These are phyloP conservation scores for Aplosporella prunicola DNA, from an alignment of 2,329 filamentous ascomycete species.

Conservation along the genomic window DNA sequence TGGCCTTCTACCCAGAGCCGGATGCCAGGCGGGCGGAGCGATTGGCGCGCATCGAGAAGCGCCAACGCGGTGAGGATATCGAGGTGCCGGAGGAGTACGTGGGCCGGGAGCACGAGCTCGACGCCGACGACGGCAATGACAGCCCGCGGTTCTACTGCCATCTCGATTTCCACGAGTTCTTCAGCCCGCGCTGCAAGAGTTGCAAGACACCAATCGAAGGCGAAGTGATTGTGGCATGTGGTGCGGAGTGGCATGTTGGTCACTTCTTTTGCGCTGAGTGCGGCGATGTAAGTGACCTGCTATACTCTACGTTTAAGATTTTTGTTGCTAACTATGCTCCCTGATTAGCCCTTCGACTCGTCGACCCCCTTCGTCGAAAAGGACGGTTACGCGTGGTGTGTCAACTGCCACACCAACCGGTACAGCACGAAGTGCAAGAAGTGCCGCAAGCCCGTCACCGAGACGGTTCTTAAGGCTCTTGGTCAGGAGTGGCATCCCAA, in stretches of 20 bases:
- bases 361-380: slow-evolving; percentile 85
- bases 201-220: slow-evolving; percentile 95
- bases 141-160: slow-evolving; percentile 84
- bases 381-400: slow-evolving; percentile 95
- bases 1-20: slow-evolving; percentile 93
- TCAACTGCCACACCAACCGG: slow-evolving; percentile 82
- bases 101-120: slow-evolving; percentile 36
- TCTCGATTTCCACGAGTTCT: slow-evolving; percentile 95
- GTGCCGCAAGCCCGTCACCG: slow-evolving; percentile 75
- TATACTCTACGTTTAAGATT: too few species aligned
- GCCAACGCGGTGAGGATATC: slow-evolving; percentile 44
- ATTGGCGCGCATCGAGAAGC: slow-evolving; percentile 59
- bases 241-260: slow-evolving; percentile 91
- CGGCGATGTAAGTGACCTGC: slow-evolving; percentile 64
- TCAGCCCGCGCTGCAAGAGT: slow-evolving; percentile 85
- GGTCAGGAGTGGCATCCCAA: slow-evolving; percentile 88
- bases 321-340: neutral
- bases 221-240: slow-evolving; percentile 87
- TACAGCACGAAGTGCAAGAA: slow-evolving; percentile 83
- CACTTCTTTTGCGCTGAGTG: slow-evolving; percentile 99
- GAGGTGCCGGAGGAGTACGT: slow-evolving; percentile 51
- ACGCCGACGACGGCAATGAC: slow-evolving; percentile 57
- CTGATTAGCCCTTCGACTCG: slow-evolving; percentile 45
- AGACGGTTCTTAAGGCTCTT: slow-evolving; percentile 80
- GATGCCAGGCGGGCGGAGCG: slow-evolving; percentile 60